Conservation (phyloP, 2,329 filamentous ascomycete genomes). For the Akanthomyces uredinophilus region DNA sequence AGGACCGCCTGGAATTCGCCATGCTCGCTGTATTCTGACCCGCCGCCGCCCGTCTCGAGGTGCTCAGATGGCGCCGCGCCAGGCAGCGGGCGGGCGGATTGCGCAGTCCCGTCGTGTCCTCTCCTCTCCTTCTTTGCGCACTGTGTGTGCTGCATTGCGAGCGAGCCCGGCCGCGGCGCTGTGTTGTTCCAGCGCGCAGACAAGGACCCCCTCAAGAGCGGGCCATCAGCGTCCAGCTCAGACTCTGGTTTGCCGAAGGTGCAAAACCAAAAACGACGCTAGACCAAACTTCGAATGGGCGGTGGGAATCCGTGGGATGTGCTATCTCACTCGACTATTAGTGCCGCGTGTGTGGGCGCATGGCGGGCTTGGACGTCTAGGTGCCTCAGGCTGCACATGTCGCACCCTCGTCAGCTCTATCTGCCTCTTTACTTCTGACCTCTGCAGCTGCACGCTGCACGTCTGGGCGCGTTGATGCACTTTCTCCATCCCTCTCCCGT, state of each 20-base stretch:
- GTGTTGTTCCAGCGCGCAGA: neutral
- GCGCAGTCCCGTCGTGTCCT: neutral
- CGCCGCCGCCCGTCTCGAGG: neutral
- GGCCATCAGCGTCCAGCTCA: neutral
- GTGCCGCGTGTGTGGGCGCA: neutral
- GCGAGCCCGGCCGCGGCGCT: neutral
- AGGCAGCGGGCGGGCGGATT: neutral
- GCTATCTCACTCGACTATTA: constrained; percentile 6
- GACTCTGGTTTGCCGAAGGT: constrained; percentile 8
- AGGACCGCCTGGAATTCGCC: neutral
- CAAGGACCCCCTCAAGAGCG: constrained; percentile 1
- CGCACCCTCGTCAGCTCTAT: neutral
- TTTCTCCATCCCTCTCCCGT: neutral
- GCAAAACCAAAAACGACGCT: constrained; percentile 9
- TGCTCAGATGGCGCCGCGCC: neutral
- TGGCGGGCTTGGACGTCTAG: neutral
- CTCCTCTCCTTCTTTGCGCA: neutral
- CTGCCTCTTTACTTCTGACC: too few species aligned
- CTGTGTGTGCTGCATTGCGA: constrained; percentile 2
- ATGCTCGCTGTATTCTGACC: neutral
- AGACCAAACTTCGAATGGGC: constrained; percentile 12
- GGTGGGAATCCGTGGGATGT: constrained; percentile 8
- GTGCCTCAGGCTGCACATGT: constrained; percentile 5
- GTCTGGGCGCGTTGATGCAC: constrained; percentile 11
- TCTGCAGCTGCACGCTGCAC: constrained; percentile 5